Percentiles rank a stretch among this genome's conserved stretches.
These are phyloP conservation scores for Mycena sp. DNA, from an alignment of 1,284 basidiomycete species.

Conservation along the genomic window DNA sequence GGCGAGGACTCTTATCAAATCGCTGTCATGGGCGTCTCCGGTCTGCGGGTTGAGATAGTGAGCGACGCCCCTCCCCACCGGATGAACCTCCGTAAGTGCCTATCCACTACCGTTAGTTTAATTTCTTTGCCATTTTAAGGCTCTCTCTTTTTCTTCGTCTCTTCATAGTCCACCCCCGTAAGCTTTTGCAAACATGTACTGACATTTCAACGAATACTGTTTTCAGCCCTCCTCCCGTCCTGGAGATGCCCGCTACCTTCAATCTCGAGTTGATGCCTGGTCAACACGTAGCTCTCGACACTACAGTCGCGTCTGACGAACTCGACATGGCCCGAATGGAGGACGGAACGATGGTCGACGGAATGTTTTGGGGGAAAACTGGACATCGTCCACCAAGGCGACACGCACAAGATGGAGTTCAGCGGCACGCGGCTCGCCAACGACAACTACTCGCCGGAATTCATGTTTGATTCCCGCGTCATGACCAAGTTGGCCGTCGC, in stretches of 20 bases:
- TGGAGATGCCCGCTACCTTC: constrained; percentile 87
- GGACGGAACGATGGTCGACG: constrained; percentile 83
- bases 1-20: constrained; percentile 87
- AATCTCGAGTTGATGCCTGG: constrained; percentile 80
- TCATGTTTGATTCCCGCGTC: constrained; percentile 77
- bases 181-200: constrained; percentile 39
- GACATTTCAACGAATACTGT: constrained; percentile 20
- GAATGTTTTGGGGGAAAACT: constrained; percentile 85
- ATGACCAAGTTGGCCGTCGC: constrained; percentile 77
- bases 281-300: constrained; percentile 79
- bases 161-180: constrained; percentile 76
- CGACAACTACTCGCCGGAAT: constrained; percentile 68
- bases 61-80: constrained; percentile 82
- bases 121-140: constrained; percentile 20
- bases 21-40: constrained; percentile 79
- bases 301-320: constrained; percentile 77
- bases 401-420: constrained; percentile 82
- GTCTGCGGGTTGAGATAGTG: constrained; percentile 82
- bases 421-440: constrained; percentile 75
- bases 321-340: constrained; percentile 89
- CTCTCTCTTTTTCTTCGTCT: constrained; percentile 10
- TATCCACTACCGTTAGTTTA: constrained; percentile 15
- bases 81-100: constrained; percentile 79
- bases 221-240: constrained; percentile 76
- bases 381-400: constrained; percentile 78